Base-by-base conservation (phyloP, 306 rosid genomes). In the Gastrolobium villosum region DNA sequence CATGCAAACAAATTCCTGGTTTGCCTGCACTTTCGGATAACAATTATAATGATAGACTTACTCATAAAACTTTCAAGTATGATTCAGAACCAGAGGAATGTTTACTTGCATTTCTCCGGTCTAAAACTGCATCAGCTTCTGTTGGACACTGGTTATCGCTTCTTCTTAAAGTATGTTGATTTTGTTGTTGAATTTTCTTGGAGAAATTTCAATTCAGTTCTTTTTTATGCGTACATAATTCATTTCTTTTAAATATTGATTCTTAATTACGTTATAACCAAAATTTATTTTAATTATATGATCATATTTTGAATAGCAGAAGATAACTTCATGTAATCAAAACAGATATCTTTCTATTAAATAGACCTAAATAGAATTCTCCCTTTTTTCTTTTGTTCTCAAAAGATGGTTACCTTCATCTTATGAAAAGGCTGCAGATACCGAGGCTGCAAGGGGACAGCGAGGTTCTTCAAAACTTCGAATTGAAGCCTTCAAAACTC, bases 111-210 rank as follows among this genome's bases (percentile, higher is more conserved):
- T 95, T 89, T 82, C 90, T 95, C 28, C 90, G 60, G 74, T 88
- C 94, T 67, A 85, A 91, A 81, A 67, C 81, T 83, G 96, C 97
- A 11, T 91, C 96, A 49, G 93, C 97, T 71, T 93, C 97, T 69
- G 87, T 95, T 70, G 99, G 99, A 54, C 99, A 95, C 77, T 95
- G 98, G 98, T 85, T 95, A 49, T 95, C 98, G 5, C 96, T 95
- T 85, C 92, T 95, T 88, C 97, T 92, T 78, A 87, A 85, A 79
- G 98, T 95, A 91, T 64, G 89, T 74, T 56, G 48, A 76, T 6
- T 69, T 70, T 43, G 45, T 36, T 59, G 13, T 73, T 68, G 41
- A 63, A 35, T 74, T 78, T 78, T 85, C 54, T 44, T 5, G 7
- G 43, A 60, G 26, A 73, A 61, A 40, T 69, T 73, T 32, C 78